Conservation (phyloP, 2,329 filamentous ascomycete genomes). For the Colletotrichum navitas region DNA sequence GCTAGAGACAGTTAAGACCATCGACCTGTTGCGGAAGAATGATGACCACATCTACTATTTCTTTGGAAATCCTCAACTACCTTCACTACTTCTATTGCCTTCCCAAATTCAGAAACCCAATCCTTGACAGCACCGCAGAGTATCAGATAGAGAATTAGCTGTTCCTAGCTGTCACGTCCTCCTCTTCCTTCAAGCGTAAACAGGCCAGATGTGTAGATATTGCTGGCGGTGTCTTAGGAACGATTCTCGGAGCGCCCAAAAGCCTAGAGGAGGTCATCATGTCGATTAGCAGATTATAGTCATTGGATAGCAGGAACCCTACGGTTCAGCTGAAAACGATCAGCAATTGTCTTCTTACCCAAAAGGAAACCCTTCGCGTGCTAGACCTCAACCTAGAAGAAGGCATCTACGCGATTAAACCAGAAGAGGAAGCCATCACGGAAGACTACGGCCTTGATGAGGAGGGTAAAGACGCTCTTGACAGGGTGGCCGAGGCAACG, state of each 20-base stretch:
- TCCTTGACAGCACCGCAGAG: not conserved
- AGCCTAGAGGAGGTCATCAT: not conserved
- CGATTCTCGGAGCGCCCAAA: not conserved
- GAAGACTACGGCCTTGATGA: not conserved
- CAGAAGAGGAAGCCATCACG: no score
- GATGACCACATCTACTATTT: not conserved
- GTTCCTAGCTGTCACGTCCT: not conserved
- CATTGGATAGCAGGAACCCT: not conserved
- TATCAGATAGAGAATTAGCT: not conserved
- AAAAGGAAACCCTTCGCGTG: not conserved
- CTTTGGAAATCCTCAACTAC: not conserved
- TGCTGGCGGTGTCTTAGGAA: not conserved
- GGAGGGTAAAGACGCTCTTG: no score
- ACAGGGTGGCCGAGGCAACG: no score
- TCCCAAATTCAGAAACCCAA: not conserved
- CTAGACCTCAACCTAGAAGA: not conserved
- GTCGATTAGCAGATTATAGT: not conserved
- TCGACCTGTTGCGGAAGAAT: not conserved
- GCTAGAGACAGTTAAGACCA: not conserved
- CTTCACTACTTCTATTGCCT: not conserved
- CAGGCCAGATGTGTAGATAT: not conserved
- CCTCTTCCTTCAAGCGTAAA: not conserved
- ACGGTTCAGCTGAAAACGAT: not conserved
- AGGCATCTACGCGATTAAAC: not conserved
- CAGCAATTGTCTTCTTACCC: not conserved